A percentile compares a stretch with the other conserved stretches of the same genome.
Evolutionary conservation across 2,329 filamentous ascomycete species (phyloP).

Genomic region (Diaporthe citri): DNA sequence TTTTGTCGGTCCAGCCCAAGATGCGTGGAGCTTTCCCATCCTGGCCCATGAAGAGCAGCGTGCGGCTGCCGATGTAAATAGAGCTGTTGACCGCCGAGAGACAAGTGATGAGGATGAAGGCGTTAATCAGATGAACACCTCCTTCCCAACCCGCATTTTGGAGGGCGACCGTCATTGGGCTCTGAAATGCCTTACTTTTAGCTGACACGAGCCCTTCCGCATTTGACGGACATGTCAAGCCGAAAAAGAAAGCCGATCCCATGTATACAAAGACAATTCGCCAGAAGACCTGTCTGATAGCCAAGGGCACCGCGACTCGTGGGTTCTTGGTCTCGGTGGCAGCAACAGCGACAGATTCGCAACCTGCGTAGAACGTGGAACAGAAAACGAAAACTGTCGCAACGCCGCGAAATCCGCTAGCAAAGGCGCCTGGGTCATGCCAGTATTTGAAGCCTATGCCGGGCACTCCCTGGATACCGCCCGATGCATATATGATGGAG

Average conservation of each 20-base stretch:
- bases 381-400: slow-evolving; percentile 77
- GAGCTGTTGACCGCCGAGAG: slow-evolving; percentile 80
- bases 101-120: slow-evolving; percentile 80
- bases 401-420: slow-evolving; percentile 75
- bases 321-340: slow-evolving; percentile 73
- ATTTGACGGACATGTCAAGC: slow-evolving; percentile 79
- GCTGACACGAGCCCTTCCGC: slow-evolving; percentile 73
- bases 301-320: slow-evolving; percentile 65
- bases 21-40: slow-evolving; percentile 78
- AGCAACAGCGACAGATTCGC: slow-evolving; percentile 72
- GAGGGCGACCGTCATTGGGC: slow-evolving; percentile 80
- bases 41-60: slow-evolving; percentile 81
- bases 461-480: slow-evolving; percentile 72
- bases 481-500: slow-evolving; percentile 77
- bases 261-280: slow-evolving; percentile 75
- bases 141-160: slow-evolving; percentile 80
- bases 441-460: slow-evolving; percentile 79
- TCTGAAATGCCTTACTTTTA: slow-evolving; percentile 73
- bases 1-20: slow-evolving; percentile 74
- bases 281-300: slow-evolving; percentile 72
- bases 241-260: slow-evolving; percentile 80
- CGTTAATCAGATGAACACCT: slow-evolving; percentile 83
- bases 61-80: slow-evolving; percentile 83
- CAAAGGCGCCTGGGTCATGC: slow-evolving; percentile 78
- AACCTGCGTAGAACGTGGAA: slow-evolving; percentile 78